Evolutionary conservation across 441 rosid species (phyloP), one percentile per base, ranked within the genome.

Genomic region (Isatis lusitanica): DNA sequence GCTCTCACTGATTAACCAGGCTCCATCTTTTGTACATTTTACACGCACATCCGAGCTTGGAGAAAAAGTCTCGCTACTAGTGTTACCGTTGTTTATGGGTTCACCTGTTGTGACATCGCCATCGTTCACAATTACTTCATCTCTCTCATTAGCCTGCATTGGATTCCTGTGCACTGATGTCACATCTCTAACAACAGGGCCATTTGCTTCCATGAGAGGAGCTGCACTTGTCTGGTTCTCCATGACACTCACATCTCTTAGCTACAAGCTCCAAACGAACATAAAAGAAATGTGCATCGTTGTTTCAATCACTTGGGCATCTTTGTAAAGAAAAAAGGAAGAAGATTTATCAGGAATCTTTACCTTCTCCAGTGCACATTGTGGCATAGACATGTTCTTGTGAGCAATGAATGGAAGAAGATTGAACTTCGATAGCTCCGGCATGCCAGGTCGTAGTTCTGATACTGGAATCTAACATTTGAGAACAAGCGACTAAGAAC

Each of bases 381-480:
- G 75, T 38, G 64, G 75, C 46, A 70, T 44, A 40, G 57, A 70
- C 71, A 10, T 30, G 30, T 63, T 76, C 75, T 76, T 76, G 75
- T 76, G 79, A 64, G 79, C 63, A 47, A 76, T 63, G 58, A 76
- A 76, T 4, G 79, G 79, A 47, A 70, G 35, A 39, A 64, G 42
- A 55, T 76, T 64, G 47, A 70, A 76, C 9, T 70, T 70, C 5
- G 79, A 56, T 5, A 76, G 56, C 71, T 70, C 67, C 1, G 62
- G 64, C 75, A 76, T 70, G 21, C 79, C 79, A 3, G 38, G 47
- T 38, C 67, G 59, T 46, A 70, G 13, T 57, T 39, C 67, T 57
- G 75, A 7, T 13, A 63, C 21, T 47, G 75, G 66, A 64, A 70
- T 70, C 79, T 70, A 67, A 40, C 55, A 58, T 30, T 18, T 2